Evolutionary conservation across 768 basidiomycete genomes (phyloP).

Genomic region (Boletus reticulatus): DNA sequence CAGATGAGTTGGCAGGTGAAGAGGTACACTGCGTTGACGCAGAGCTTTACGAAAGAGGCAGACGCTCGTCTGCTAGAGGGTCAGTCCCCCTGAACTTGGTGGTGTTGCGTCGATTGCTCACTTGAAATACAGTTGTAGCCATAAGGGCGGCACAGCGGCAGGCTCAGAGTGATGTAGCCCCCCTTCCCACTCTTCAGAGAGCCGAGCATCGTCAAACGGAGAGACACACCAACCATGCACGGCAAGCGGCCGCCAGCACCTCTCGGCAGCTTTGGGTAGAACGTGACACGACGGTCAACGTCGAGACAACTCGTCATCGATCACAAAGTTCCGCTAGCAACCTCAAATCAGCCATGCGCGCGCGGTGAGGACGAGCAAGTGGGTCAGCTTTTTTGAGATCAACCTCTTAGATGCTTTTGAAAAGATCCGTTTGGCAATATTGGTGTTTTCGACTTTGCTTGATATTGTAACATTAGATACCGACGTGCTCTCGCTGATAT

Average conservation of each 20-base stretch:
- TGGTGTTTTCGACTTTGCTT: conserved; percentile 1
- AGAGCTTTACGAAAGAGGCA: conserved; percentile 78
- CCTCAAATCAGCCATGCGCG: conserved; percentile 38
- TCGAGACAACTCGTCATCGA: conserved; percentile 28
- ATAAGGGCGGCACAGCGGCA: conserved; percentile 24
- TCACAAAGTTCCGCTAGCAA: conserved; percentile 30
- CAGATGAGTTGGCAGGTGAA: conserved; percentile 86
- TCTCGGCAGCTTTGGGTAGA: conserved; percentile 29
- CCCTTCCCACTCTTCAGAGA: conserved; percentile 21
- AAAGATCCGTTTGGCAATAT: conserved; percentile 3
- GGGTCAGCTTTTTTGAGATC: conserved; percentile 5
- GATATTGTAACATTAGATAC: conserved; percentile 24
- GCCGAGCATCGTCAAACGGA: conserved; percentile 20
- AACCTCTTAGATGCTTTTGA: conserved; percentile 5
- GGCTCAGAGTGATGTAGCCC: conserved; percentile 6
- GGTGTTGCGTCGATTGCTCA: conserved; percentile 7
- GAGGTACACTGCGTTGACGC: conserved; percentile 74
- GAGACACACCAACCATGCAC: conserved; percentile 30
- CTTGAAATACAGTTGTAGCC: conserved; percentile 21
- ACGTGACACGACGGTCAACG: conserved; percentile 29
- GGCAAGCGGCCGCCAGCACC: conserved; percentile 11
- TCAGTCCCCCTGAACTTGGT: conserved; percentile 22
- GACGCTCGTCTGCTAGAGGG: conserved; percentile 67
- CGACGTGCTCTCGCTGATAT: conserved; percentile 12
- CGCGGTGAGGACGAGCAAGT: conserved; percentile 26